Base-by-base conservation (phyloP, 2,329 filamentous ascomycete genomes). In the Penicillium polonicum region DNA sequence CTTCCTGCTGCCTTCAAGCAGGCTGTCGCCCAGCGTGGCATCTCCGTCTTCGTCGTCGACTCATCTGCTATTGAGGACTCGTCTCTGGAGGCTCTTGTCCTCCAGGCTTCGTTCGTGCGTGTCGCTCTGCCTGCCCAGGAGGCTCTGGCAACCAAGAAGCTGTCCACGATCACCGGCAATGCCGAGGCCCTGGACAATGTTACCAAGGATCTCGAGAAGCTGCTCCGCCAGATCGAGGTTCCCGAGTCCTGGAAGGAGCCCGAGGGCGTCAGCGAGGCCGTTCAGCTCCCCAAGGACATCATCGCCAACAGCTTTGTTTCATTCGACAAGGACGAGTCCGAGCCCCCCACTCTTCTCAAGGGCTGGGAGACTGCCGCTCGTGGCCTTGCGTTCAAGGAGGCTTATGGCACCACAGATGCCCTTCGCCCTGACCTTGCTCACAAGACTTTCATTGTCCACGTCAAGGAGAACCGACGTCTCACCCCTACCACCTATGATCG, bases 381-480 rank as follows among this genome's bases (percentile, higher is more conserved):
- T 81, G 90, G 88, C 48, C 82, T 99, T 57, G 85, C 85, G 5
- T 99, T 99, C 84, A 96, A 95, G 81, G 94, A 99, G 77, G 93
- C 91, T 0, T 97, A 92, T 71, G 87, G 85, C 61, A 92, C 91
- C 25, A 80, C 85, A 70, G 81, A 81, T 62, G 79, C 80, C 52
- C 85, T 99, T 41, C 90, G 94, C 53, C 94, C 94, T 12, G 94
- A 99, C 70, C 81, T 96, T 54, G 79, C 88, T 10, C 86, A 91
- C 70, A 92, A 93, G 84, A 97, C 93, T 2, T 88, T 85, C 69
- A 90, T 91, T 42, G 89, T 97, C 53, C 88, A 87, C 54, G 92
- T 99, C 76, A 91, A 95, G 81, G 94, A 97, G 81, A 97, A 96
- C 79, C 90, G 94, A 61, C 87, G 94, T 63, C 84, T 99, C 55